These are phyloP conservation scores for Botrytis squamosa DNA, from an alignment of 2,329 filamentous ascomycete species.

Conservation along the genomic window DNA sequence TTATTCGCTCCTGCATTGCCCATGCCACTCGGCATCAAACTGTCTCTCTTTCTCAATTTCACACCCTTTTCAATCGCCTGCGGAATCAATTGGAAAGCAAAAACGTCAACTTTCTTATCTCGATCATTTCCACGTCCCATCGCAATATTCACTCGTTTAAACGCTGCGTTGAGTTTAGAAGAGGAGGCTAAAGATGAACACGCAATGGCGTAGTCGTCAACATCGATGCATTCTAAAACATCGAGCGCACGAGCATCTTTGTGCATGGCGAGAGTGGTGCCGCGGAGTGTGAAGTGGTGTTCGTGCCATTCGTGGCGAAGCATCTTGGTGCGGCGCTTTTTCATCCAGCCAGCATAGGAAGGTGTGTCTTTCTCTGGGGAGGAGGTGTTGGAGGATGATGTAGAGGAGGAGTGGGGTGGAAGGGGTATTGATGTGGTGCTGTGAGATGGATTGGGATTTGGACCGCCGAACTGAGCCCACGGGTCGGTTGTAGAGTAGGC, in stretches of 20 bases:
- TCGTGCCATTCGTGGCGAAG: conserved; percentile 93
- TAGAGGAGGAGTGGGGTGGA: conserved; percentile 23
- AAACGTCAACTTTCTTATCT: conserved; percentile 60
- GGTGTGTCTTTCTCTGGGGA: conserved; percentile 48
- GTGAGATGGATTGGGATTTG: conserved; percentile 33
- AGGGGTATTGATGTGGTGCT: conserved; percentile 26
- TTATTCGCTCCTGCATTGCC: conserved; percentile 49
- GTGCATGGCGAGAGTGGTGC: conserved; percentile 74
- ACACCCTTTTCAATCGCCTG: conserved; percentile 44
- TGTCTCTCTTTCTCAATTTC: conserved; percentile 49
- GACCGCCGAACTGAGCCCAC: conserved; percentile 18
- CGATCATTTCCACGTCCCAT: conserved; percentile 48
- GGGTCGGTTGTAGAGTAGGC: conserved; percentile 15
- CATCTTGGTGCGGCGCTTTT: conserved; percentile 87
- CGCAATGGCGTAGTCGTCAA: conserved; percentile 84
- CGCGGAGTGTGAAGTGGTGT: conserved; percentile 82
- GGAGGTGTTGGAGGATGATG: conserved; percentile 27
- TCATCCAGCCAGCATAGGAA: conserved; percentile 83
- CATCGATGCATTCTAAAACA: conserved; percentile 76
- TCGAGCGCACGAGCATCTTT: conserved; percentile 53
- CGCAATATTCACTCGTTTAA: conserved; percentile 73
- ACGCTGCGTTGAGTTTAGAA: conserved; percentile 81
- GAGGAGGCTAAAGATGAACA: conserved; percentile 71
- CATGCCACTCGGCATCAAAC: conserved; percentile 29
- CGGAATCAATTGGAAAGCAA: conserved; percentile 83